phyloP scores from a whole-genome alignment of 2,329 filamentous ascomycete genomes.

The Nectriaceae sp. region DNA sequence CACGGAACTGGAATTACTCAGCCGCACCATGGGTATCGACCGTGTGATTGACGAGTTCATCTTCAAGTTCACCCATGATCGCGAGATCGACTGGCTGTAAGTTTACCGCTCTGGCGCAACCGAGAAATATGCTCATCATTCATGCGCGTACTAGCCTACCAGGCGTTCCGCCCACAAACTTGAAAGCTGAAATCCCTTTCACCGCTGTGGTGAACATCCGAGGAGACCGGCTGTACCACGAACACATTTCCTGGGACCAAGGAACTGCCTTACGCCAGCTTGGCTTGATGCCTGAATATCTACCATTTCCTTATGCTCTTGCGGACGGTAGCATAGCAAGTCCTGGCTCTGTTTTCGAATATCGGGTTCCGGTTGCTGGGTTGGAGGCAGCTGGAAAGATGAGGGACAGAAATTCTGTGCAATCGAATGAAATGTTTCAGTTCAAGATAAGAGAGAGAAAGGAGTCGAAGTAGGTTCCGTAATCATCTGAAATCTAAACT shows the following conservation, averaged over 20 bases:
- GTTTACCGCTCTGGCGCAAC: constrained; percentile 25
- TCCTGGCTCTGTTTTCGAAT: constrained; percentile 27
- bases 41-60: constrained; percentile 73
- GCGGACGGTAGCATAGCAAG: constrained; percentile 34
- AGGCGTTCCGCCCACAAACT: constrained; percentile 56
- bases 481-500: neutral
- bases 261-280: constrained; percentile 62
- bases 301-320: constrained; percentile 61
- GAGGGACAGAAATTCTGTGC: constrained; percentile 29
- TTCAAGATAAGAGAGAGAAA: constrained; percentile 20
- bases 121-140: neutral
- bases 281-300: constrained; percentile 57
- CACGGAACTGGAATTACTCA: constrained; percentile 67
- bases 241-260: constrained; percentile 71
- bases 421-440: constrained; percentile 35
- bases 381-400: constrained; percentile 35
- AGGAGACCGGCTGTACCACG: constrained; percentile 64
- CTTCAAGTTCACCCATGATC: constrained; percentile 63
- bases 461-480: neutral
- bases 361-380: constrained; percentile 34
- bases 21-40: constrained; percentile 71
- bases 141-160: constrained; percentile 39
- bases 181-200: constrained; percentile 58
- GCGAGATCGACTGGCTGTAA: constrained; percentile 69
- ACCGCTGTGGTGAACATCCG: constrained; percentile 65